Conservation (phyloP, 148 eudicot genomes). For the Amaranthus cruentus region DNA sequence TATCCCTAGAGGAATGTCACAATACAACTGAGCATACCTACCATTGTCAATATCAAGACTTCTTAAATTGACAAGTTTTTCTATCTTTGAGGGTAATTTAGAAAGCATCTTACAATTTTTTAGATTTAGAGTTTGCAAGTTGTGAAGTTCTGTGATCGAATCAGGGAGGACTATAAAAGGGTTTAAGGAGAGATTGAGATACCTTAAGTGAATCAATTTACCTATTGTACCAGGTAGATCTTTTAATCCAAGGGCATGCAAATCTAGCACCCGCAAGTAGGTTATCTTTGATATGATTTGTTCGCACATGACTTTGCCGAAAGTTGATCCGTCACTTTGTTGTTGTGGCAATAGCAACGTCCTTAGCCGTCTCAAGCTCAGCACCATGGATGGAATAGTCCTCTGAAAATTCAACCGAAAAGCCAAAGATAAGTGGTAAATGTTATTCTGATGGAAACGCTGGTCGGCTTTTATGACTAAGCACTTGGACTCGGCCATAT, state of each 20-base stretch:
- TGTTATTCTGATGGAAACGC: neutral
- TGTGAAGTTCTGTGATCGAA: conserved; percentile 24
- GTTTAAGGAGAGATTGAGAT: conserved; percentile 19
- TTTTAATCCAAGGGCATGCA: neutral
- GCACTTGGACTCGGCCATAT: conserved; percentile 1
- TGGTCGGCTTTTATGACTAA: neutral
- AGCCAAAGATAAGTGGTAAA: neutral
- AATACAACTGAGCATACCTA: neutral
- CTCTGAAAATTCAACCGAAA: neutral
- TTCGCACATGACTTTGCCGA: neutral
- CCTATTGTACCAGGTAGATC: conserved; percentile 12
- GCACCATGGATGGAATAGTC: neutral
- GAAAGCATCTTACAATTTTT: neutral
- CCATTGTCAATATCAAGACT: neutral
- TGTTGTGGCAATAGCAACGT: conserved; percentile 13
- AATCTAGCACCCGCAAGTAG: conserved; percentile 17
- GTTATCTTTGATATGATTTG: conserved; percentile 6
- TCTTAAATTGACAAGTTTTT: conserved; percentile 3
- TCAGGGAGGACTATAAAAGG: conserved; percentile 7
- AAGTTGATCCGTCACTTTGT: neutral
- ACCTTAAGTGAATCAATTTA: no score
- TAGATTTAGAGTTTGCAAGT: conserved; percentile 35
- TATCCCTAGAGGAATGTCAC: neutral
- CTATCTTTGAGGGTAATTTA: conserved; percentile 6
- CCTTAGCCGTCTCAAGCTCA: conserved; percentile 4